Conservation (phyloP, 768 basidiomycete species). For the Lentinus brumalis region DNA sequence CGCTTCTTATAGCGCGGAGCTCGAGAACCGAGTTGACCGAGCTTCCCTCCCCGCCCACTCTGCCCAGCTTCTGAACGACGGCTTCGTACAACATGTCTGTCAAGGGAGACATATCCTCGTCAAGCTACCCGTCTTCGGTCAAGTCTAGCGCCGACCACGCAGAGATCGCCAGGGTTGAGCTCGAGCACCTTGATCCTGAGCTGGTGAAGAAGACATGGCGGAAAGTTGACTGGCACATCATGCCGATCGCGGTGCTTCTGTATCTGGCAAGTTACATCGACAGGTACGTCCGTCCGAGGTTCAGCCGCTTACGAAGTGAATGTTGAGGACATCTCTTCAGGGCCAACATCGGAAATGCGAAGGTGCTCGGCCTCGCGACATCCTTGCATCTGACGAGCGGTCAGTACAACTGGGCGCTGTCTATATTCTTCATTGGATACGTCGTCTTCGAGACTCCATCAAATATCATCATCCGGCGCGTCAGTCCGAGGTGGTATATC, state of each 20-base stretch:
- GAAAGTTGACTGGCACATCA: constrained; percentile 36
- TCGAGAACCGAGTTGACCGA: background rate
- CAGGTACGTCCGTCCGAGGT: constrained; percentile 10
- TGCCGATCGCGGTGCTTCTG: constrained; percentile 39
- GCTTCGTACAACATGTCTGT: constrained; percentile 9
- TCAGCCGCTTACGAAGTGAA: background rate
- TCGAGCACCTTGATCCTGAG: constrained; percentile 22
- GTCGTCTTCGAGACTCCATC: constrained; percentile 45
- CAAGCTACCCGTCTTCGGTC: constrained; percentile 7
- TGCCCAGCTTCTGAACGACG: background rate
- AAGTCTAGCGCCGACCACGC: constrained; percentile 11
- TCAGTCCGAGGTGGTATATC: constrained; percentile 40
- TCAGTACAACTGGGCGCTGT: constrained; percentile 44
- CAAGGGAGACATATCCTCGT: constrained; percentile 4
- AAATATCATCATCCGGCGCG: constrained; percentile 39
- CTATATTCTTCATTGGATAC: constrained; percentile 43
- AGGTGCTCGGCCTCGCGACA: constrained; percentile 29
- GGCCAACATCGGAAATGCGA: constrained; percentile 37
- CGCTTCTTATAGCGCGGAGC: constrained; percentile 3
- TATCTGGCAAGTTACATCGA: constrained; percentile 40
- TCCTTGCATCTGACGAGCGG: constrained; percentile 28
- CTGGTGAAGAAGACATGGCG: constrained; percentile 27
- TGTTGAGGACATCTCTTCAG: constrained; percentile 8
- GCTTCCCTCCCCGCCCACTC: constrained; percentile 2
- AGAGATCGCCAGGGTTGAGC: constrained; percentile 8